Evolutionary conservation across 2,329 filamentous ascomycete genomes (phyloP).

Genomic region (Ascochyta pisi): DNA sequence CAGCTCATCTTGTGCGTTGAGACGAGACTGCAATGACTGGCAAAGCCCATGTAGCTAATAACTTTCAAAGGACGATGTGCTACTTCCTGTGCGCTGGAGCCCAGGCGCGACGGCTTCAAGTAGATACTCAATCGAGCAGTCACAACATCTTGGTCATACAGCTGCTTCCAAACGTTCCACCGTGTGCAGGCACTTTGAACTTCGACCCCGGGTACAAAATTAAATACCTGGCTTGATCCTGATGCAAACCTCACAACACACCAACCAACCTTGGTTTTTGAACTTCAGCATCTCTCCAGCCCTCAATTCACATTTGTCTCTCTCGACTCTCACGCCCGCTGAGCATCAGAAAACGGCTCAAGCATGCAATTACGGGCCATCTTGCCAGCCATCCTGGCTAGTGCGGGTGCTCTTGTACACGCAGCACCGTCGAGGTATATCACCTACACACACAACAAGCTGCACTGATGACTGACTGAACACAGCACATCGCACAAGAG

Average conservation of each 20-base stretch:
- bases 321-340: background rate
- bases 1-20: too few species aligned
- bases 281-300: background rate
- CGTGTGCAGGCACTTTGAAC: background rate
- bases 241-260: background rate
- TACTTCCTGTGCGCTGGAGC: background rate
- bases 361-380: conserved; percentile 18
- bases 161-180: background rate
- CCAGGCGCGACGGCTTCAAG: background rate
- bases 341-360: background rate
- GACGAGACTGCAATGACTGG: too few species aligned
- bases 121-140: background rate
- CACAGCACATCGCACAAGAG: conserved; percentile 15
- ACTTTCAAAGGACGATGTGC: background rate
- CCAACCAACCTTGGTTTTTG: background rate
- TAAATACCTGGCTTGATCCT: background rate
- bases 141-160: background rate
- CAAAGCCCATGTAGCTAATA: background rate
- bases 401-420: conserved; percentile 14
- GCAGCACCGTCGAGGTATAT: conserved; percentile 28
- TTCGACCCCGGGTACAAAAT: background rate
- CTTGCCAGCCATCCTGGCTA: conserved; percentile 21
- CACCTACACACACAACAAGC: background rate
- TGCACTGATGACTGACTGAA: background rate
- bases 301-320: background rate